Percentiles rank a stretch among this genome's conserved stretches.
These are phyloP conservation scores for Gilbertella persicaria DNA, from an alignment of 371 early-diverging fungal species.

Conservation along the genomic window DNA sequence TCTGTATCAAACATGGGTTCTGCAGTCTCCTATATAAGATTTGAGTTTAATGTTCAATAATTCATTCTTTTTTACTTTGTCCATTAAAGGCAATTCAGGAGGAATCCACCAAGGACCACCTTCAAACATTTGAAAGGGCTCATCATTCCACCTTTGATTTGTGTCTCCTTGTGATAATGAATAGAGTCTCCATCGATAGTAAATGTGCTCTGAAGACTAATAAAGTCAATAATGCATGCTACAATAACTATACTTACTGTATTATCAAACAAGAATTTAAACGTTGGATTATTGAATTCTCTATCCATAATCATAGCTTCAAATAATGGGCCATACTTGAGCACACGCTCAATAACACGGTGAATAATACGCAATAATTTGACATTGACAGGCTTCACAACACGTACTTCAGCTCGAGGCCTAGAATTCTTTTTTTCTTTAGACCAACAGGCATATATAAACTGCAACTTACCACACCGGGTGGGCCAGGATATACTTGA, in stretches of 20 bases:
- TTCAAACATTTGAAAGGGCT: slow-evolving; percentile 88
- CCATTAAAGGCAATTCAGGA: slow-evolving; percentile 75
- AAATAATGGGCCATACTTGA: slow-evolving; percentile 75
- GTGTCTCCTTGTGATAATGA: slow-evolving; percentile 90
- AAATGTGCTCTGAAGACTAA: slow-evolving; percentile 78
- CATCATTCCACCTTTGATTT: slow-evolving; percentile 69
- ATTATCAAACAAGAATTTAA: slow-evolving; percentile 72
- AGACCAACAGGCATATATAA: not conserved
- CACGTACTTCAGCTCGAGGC: slow-evolving; percentile 65
- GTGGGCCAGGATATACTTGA: slow-evolving; percentile 30
- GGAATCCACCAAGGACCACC: slow-evolving; percentile 87
- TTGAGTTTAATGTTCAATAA: no score
- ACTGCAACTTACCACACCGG: slow-evolving; percentile 18
- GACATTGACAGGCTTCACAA: slow-evolving; percentile 65
- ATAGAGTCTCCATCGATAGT: slow-evolving; percentile 92
- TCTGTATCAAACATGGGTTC: slow-evolving; percentile 47
- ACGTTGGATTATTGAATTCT: slow-evolving; percentile 66
- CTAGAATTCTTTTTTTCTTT: slow-evolving; percentile 16
- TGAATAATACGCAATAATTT: slow-evolving; percentile 74
- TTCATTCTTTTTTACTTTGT: slow-evolving; percentile 55
- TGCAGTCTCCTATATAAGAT: slow-evolving; percentile 37
- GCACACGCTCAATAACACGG: slow-evolving; percentile 81
- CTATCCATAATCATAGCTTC: slow-evolving; percentile 75
- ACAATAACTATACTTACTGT: slow-evolving; percentile 49
- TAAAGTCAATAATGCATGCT: not conserved